Evolutionary conservation across 305 asterid species (phyloP).

Genomic region (Euphrasia arctica): DNA sequence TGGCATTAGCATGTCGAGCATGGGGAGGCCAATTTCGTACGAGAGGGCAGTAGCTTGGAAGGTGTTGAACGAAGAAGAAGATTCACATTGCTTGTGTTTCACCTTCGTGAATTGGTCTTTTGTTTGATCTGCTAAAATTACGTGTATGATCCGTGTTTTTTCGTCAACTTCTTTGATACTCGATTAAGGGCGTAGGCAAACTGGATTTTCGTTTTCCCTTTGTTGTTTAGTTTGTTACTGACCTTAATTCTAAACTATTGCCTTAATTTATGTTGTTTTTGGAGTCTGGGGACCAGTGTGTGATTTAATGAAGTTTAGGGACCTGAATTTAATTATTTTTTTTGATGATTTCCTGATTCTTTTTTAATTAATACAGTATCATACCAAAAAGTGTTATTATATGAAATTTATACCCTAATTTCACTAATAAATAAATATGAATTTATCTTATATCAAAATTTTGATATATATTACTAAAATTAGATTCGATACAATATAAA

Average conservation of each 20-base stretch:
- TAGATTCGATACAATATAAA: no score
- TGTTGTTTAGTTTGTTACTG: conserved; percentile 19
- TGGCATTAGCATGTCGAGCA: conserved; percentile 87
- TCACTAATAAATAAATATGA: no score
- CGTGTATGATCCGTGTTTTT: conserved; percentile 11
- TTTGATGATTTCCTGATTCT: no score
- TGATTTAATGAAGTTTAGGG: no score
- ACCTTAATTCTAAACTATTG: conserved; percentile 20
- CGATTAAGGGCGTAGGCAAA: neutral
- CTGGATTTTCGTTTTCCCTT: conserved; percentile 19
- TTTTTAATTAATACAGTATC: no score
- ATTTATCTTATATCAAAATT: no score
- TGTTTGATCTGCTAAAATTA: conserved; percentile 39
- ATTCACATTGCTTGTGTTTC: conserved; percentile 69
- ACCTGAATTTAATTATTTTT: no score
- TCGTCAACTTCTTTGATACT: neutral
- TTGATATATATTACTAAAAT: no score
- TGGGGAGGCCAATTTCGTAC: conserved; percentile 82
- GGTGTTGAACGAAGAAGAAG: conserved; percentile 66
- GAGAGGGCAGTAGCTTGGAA: conserved; percentile 96
- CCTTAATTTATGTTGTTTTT: conserved; percentile 20
- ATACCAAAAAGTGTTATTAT: no score
- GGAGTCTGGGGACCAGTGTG: neutral
- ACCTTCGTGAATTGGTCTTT: conserved; percentile 89
- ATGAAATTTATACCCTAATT: no score